phyloP scores from a whole-genome alignment of 129 eudicot genomes.

The Flaveria bidentis region DNA sequence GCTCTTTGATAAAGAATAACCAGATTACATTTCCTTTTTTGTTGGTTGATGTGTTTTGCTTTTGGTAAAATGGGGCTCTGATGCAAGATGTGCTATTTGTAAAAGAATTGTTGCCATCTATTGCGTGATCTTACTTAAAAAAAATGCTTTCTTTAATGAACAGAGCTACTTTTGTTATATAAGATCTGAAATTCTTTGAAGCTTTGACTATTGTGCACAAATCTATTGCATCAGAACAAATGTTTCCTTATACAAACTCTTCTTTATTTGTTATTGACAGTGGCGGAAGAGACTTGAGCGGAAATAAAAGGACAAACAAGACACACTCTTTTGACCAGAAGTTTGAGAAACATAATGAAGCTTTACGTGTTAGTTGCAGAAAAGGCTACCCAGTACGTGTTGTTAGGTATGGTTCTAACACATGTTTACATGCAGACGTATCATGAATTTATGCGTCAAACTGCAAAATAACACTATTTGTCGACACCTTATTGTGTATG shows the following conservation, averaged over 20 bases:
- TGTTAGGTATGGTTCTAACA: constrained; percentile 57
- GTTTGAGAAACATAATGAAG: constrained; percentile 70
- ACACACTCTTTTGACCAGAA: constrained; percentile 81
- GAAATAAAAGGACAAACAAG: constrained; percentile 89
- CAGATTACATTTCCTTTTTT: neutral
- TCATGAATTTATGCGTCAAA: neutral
- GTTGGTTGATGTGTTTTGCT: neutral
- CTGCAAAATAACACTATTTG: neutral
- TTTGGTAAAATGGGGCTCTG: neutral
- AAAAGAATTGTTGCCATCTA: neutral
- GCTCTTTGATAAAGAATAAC: neutral
- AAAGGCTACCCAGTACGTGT: constrained; percentile 96
- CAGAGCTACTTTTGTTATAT: neutral
- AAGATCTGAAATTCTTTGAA: neutral
- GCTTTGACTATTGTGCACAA: neutral
- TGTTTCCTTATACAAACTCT: neutral
- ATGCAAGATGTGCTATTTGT: neutral
- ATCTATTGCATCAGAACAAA: neutral
- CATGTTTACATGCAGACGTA: constrained; percentile 1
- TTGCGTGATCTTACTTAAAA: neutral
- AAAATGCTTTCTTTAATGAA: neutral
- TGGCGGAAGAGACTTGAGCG: constrained; percentile 90
- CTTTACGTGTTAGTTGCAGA: constrained; percentile 77
- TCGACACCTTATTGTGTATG: neutral
- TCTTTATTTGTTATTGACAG: constrained; percentile 40